Evolutionary conservation across 345 rosid species (phyloP).

Genomic region (Eucalyptus sp.): DNA sequence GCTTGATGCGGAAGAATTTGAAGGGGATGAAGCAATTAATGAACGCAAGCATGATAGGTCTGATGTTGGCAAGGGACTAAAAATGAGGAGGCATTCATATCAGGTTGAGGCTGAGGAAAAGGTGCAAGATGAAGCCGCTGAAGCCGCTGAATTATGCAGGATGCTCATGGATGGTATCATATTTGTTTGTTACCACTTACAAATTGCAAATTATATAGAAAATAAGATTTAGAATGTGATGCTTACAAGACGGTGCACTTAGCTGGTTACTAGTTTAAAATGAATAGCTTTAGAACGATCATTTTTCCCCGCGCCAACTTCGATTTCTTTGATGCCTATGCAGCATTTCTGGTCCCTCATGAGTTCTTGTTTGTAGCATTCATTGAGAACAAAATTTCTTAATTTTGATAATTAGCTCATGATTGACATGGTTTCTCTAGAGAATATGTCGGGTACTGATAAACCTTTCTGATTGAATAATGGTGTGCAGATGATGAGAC

Average conservation of each 20-base stretch:
- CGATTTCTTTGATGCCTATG: neutral
- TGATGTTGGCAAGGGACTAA: slow-evolving; percentile 82
- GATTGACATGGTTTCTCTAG: neutral
- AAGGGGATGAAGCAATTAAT: slow-evolving; percentile 56
- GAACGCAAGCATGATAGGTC: slow-evolving; percentile 52
- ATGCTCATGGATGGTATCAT: slow-evolving; percentile 90
- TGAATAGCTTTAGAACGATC: neutral
- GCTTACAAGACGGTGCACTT: neutral
- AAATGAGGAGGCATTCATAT: slow-evolving; percentile 80
- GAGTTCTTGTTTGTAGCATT: neutral
- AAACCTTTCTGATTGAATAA: neutral
- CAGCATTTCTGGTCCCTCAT: neutral
- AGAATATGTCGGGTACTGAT: neutral
- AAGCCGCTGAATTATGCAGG: slow-evolving; percentile 81
- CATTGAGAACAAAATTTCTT: neutral
- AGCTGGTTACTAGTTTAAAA: neutral
- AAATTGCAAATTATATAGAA: neutral
- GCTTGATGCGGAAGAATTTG: slow-evolving; percentile 96
- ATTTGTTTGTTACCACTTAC: neutral
- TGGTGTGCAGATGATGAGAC: slow-evolving; percentile 50
- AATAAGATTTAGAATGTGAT: neutral
- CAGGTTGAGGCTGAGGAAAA: slow-evolving; percentile 85
- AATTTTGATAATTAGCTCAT: neutral
- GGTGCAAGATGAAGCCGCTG: slow-evolving; percentile 93
- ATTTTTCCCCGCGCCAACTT: neutral